These are phyloP conservation scores for Corchorus olitorius DNA, from an alignment of 345 rosid species.

Conservation along the genomic window DNA sequence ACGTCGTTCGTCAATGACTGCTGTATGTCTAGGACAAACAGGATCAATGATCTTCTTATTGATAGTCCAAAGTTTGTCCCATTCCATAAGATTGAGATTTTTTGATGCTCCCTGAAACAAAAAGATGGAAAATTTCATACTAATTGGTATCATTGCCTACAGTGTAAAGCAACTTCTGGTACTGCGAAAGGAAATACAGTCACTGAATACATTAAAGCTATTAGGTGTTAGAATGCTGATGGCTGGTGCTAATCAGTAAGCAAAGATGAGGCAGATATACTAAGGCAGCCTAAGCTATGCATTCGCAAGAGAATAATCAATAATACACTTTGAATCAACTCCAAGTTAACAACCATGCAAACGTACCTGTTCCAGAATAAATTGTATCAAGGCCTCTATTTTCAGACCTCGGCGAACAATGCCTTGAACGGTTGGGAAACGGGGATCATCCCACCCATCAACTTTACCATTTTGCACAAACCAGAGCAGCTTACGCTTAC, in stretches of 20 bases:
- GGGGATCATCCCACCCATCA: conserved; percentile 98
- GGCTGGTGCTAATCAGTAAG: too few species aligned
- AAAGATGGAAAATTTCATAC: conserved; percentile 10
- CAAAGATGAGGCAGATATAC: too few species aligned
- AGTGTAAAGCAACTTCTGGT: not conserved
- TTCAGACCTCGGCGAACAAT: conserved; percentile 90
- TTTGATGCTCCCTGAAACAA: conserved; percentile 81
- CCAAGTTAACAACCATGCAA: not conserved
- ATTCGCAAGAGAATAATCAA: not conserved
- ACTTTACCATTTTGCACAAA: conserved; percentile 86
- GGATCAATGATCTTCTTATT: conserved; percentile 94
- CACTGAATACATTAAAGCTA: too few species aligned
- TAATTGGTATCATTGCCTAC: not conserved
- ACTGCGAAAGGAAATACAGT: too few species aligned
- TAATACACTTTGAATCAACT: not conserved
- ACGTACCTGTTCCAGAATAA: conserved; percentile 88
- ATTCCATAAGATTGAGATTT: conserved; percentile 93
- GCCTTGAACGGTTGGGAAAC: conserved; percentile 98
- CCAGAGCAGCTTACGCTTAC: conserved; percentile 95
- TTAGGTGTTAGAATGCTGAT: too few species aligned
- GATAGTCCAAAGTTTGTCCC: conserved; percentile 98
- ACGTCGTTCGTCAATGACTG: conserved; percentile 66
- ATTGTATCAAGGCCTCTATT: conserved; percentile 85
- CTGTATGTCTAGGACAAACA: conserved; percentile 94
- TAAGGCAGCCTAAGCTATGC: too few species aligned